Conservation (phyloP, 305 asterid genomes). For the Coffea humblotiana region DNA sequence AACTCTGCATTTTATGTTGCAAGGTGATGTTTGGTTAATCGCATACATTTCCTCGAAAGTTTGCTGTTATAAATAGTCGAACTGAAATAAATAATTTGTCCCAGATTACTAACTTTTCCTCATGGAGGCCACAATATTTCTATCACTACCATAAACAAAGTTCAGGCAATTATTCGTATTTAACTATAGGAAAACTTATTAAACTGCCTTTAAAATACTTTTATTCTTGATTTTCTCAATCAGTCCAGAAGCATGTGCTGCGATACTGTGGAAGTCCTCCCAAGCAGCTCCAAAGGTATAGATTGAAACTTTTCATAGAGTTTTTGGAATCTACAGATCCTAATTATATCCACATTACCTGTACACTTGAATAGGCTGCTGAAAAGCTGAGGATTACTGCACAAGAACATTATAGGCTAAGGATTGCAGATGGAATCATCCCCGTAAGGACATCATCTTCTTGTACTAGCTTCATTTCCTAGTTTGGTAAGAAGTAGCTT, state of each 20-base stretch:
- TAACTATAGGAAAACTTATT: background rate
- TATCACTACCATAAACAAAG: no score
- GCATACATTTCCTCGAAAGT: background rate
- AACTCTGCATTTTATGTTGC: constrained; percentile 92
- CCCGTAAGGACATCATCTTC: constrained; percentile 48
- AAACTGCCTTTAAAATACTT: no score
- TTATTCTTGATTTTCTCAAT: constrained; percentile 20
- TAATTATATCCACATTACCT: no score
- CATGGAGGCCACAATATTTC: no score
- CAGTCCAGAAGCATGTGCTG: constrained; percentile 99
- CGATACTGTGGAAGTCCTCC: constrained; percentile 85
- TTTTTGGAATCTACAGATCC: no score
- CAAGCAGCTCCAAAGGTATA: constrained; percentile 85
- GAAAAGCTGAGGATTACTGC: constrained; percentile 88
- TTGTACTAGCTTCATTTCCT: background rate
- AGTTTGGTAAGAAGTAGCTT: no score
- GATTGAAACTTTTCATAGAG: background rate
- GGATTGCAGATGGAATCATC: constrained; percentile 68
- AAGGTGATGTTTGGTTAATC: constrained; percentile 35
- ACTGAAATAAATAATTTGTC: no score
- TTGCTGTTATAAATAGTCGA: no score
- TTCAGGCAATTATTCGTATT: background rate
- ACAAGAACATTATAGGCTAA: constrained; percentile 56
- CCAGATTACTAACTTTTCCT: no score
- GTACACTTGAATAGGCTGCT: constrained; percentile 66